These are phyloP conservation scores for Arthrinium phaeospermum DNA, from an alignment of 2,329 filamentous ascomycete genomes.

Conservation along the genomic window DNA sequence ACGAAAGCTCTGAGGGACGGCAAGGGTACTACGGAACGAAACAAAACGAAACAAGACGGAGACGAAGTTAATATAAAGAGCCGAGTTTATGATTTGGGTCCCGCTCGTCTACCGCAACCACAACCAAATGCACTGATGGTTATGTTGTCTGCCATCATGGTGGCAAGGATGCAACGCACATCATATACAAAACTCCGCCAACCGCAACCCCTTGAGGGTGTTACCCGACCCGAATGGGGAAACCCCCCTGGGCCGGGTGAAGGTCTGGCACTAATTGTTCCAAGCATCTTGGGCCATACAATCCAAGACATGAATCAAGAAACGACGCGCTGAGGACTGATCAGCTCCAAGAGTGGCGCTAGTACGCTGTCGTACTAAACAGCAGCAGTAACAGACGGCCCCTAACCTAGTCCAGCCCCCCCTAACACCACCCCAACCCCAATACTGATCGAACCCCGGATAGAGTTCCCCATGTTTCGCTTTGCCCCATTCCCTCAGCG, in stretches of 20 bases:
- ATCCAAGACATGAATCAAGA: background rate
- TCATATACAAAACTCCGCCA: background rate
- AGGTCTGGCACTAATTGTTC: background rate
- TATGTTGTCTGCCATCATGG: background rate
- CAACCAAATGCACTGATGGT: background rate
- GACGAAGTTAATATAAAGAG: background rate
- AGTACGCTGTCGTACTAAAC: background rate
- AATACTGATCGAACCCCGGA: background rate
- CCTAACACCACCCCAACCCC: conserved; percentile 1
- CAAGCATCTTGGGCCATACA: background rate
- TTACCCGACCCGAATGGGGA: conserved; percentile 7
- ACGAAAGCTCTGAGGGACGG: background rate
- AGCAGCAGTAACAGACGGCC: background rate
- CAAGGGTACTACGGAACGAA: background rate
- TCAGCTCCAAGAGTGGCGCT: background rate
- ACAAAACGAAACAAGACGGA: background rate
- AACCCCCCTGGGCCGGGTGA: background rate
- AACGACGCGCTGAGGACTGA: background rate
- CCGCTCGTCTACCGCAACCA: background rate
- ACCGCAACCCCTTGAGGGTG: background rate
- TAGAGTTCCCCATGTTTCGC: background rate
- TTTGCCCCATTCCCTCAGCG: background rate
- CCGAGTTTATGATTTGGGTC: background rate
- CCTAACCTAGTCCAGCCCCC: background rate
- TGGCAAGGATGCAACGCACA: background rate